Percentiles rank a stretch among this genome's conserved stretches.
phyloP scores from a whole-genome alignment of 2,329 filamentous ascomycete genomes.

The Ceratocystiopsis minuta region DNA sequence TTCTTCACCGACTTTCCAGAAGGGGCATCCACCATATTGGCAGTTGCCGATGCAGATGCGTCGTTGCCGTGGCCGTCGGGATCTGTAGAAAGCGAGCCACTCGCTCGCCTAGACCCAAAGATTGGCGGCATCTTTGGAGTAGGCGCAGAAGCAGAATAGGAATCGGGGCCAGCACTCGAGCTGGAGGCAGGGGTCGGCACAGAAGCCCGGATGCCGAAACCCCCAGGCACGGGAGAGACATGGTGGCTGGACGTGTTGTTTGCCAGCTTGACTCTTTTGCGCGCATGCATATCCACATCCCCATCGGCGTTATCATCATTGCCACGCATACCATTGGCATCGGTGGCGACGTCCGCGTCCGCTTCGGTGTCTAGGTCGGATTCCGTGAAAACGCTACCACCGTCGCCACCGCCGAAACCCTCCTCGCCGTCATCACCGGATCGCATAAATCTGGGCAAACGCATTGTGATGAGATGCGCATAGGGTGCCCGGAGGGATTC shows the following conservation, averaged over 20 bases:
- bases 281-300: slow-evolving; percentile 10
- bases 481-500: slow-evolving; percentile 32
- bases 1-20: too few relatives aligned
- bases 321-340: too few relatives aligned
- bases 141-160: not conserved
- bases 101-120: not conserved
- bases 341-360: too few relatives aligned
- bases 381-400: too few relatives aligned
- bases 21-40: too few relatives aligned
- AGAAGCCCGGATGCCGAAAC: too few relatives aligned
- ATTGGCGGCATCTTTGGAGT: not conserved
- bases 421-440: not conserved
- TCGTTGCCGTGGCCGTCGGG: not conserved
- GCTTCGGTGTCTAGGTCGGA: too few relatives aligned
- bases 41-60: not conserved
- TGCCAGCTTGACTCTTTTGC: slow-evolving; percentile 21
- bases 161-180: not conserved
- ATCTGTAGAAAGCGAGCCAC: not conserved
- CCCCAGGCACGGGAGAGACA: too few relatives aligned
- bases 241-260: not conserved
- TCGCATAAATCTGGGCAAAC: slow-evolving; percentile 14
- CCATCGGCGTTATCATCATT: too few relatives aligned
- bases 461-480: slow-evolving; percentile 25
- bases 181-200: too few relatives aligned
- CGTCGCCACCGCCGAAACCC: too few relatives aligned